phyloP scores from a whole-genome alignment of 306 rosid genomes.

The Gleditsia sinensis region DNA sequence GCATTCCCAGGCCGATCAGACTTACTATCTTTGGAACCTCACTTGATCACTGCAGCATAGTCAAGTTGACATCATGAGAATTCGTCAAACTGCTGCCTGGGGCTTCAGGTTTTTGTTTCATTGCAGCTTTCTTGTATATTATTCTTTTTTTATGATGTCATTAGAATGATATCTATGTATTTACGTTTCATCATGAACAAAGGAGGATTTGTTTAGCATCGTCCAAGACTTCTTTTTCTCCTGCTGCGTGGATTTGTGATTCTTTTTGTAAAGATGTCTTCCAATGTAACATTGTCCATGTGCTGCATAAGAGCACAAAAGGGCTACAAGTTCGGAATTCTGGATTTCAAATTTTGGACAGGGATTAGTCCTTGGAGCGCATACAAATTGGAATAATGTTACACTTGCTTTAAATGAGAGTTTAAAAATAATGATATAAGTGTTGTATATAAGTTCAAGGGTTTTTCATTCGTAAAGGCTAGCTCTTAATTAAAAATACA shows the following conservation, averaged over 20 bases:
- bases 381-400: no score
- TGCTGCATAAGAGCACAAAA: background rate
- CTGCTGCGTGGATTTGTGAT: background rate
- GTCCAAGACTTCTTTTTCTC: background rate
- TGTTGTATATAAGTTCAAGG: no score
- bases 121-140: conserved; percentile 30
- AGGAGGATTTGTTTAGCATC: background rate
- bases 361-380: background rate
- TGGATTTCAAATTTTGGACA: background rate
- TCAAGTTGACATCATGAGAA: background rate
- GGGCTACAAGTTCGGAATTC: background rate
- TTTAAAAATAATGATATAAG: no score
- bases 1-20: background rate
- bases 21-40: background rate
- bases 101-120: conserved; percentile 34
- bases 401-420: no score
- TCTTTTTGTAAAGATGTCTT: conserved; percentile 19
- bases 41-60: conserved; percentile 20
- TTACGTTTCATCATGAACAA: background rate
- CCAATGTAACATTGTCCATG: background rate
- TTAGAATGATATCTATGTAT: background rate
- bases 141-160: conserved; percentile 1
- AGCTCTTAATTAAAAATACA: no score
- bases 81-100: conserved; percentile 2
- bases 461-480: no score